phyloP scores from a whole-genome alignment of 139 green algal species.

The Gonium pectorale region DNA sequence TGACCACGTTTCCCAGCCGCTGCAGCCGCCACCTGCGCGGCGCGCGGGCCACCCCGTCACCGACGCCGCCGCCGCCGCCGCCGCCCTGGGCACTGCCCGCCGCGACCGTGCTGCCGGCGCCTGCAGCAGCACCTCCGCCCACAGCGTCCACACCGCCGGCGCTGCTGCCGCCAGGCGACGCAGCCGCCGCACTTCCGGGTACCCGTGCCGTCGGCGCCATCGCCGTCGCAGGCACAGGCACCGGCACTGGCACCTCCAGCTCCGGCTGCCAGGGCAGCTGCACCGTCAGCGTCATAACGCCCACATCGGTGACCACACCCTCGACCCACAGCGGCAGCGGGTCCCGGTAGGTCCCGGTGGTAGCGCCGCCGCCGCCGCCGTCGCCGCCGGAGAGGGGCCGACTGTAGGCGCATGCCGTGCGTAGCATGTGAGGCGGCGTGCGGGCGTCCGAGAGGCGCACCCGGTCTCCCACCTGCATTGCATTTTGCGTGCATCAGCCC shows the following conservation, averaged over 20 bases:
- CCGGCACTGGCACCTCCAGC: too few relatives aligned
- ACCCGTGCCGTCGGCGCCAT: too few relatives aligned
- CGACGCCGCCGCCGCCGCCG: not conserved
- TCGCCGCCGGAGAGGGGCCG: too few relatives aligned
- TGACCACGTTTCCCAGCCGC: conserved; percentile 33
- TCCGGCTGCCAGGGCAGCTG: conserved; percentile 32
- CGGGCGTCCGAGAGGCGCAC: conserved; percentile 14
- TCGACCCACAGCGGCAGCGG: not conserved
- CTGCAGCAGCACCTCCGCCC: not conserved
- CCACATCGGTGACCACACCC: not conserved
- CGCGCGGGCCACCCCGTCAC: not conserved
- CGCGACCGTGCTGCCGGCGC: too few relatives aligned
- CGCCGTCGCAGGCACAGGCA: too few relatives aligned
- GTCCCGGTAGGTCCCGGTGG: too few relatives aligned
- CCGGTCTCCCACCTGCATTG: conserved; percentile 27
- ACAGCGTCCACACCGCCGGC: too few relatives aligned
- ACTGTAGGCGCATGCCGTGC: not conserved
- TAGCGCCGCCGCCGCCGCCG: too few relatives aligned
- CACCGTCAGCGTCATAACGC: not conserved
- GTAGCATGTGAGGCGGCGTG: not conserved
- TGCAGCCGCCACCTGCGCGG: conserved; percentile 26
- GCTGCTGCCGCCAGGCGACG: not conserved
- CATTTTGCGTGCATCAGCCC: too few relatives aligned
- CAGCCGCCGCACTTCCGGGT: too few relatives aligned
- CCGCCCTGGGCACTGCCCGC: too few relatives aligned